These are phyloP conservation scores for Cadophora gregata DNA, from an alignment of 2,329 filamentous ascomycete genomes.

Conservation along the genomic window DNA sequence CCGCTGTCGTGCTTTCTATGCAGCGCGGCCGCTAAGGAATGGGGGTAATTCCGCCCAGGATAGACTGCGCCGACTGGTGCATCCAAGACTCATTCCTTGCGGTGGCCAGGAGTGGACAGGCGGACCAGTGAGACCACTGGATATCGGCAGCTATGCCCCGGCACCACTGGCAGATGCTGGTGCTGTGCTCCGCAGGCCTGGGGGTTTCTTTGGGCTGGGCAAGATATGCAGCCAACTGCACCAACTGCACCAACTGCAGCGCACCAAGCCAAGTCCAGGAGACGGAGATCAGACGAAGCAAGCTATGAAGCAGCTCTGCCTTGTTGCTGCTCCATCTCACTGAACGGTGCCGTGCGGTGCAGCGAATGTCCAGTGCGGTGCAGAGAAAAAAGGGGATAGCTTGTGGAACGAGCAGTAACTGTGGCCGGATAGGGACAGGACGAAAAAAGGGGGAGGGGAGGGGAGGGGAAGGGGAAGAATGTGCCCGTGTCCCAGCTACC, in stretches of 20 bases:
- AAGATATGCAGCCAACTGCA: slow-evolving; percentile 23
- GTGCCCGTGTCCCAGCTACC: background rate
- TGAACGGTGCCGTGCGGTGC: background rate
- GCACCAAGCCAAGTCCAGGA: background rate
- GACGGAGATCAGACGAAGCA: slow-evolving; percentile 23
- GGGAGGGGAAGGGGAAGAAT: slow-evolving; percentile 1
- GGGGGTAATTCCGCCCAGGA: background rate
- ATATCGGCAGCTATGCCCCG: background rate
- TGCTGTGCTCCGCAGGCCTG: background rate
- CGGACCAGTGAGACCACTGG: background rate
- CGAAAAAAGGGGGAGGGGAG: background rate
- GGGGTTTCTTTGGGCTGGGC: background rate
- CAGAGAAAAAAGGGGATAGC: background rate
- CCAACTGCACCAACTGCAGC: slow-evolving; percentile 20
- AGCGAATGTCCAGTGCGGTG: background rate
- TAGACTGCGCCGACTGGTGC: background rate
- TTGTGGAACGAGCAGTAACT: slow-evolving; percentile 4
- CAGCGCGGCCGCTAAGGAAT: slow-evolving; percentile 5
- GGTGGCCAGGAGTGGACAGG: slow-evolving; percentile 8
- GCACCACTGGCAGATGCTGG: background rate
- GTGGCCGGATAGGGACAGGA: slow-evolving; percentile 4
- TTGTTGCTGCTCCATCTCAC: background rate
- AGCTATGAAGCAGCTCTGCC: slow-evolving; percentile 8
- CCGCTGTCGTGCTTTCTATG: background rate
- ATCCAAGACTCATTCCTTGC: slow-evolving; percentile 4